These are phyloP conservation scores for Gilbertella persicaria DNA, from an alignment of 371 early-diverging fungal species.

Conservation along the genomic window DNA sequence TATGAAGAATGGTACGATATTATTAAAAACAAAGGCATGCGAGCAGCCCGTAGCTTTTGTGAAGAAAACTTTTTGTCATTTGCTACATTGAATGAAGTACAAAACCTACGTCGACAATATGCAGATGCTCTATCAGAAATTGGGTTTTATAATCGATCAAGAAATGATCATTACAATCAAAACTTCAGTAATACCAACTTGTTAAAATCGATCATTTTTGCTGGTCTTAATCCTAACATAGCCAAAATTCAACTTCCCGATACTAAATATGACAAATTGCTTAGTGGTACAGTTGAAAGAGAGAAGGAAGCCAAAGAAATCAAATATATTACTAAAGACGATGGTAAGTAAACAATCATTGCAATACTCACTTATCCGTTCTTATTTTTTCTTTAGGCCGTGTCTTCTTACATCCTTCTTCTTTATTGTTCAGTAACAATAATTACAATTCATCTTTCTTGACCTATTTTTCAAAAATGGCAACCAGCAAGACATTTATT, in stretches of 20 bases:
- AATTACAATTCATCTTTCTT: slow-evolving; percentile 66
- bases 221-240: slow-evolving; percentile 70
- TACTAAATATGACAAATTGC: slow-evolving; percentile 71
- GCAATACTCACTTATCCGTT: neutral
- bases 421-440: slow-evolving; percentile 62
- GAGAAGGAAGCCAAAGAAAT: slow-evolving; percentile 77
- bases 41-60: slow-evolving; percentile 35
- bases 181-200: slow-evolving; percentile 56
- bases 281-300: slow-evolving; percentile 72
- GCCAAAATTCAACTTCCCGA: slow-evolving; percentile 73
- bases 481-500: slow-evolving; percentile 73
- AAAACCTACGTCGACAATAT: slow-evolving; percentile 57
- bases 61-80: slow-evolving; percentile 66
- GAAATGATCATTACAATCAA: slow-evolving; percentile 37
- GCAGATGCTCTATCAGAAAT: slow-evolving; percentile 60
- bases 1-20: slow-evolving; percentile 63
- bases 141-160: slow-evolving; percentile 50
- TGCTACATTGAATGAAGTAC: slow-evolving; percentile 51
- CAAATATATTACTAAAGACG: slow-evolving; percentile 66
- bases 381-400: slow-evolving; percentile 41
- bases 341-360: slow-evolving; percentile 30
- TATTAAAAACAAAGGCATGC: slow-evolving; percentile 34
- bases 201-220: slow-evolving; percentile 62
- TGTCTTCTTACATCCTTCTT: slow-evolving; percentile 83
- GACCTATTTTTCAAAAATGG: slow-evolving; percentile 69